Percentiles rank a stretch among this genome's conserved stretches.
Conservation (phyloP, 2,329 filamentous ascomycete genomes). For the Domatiomyces globalis region DNA sequence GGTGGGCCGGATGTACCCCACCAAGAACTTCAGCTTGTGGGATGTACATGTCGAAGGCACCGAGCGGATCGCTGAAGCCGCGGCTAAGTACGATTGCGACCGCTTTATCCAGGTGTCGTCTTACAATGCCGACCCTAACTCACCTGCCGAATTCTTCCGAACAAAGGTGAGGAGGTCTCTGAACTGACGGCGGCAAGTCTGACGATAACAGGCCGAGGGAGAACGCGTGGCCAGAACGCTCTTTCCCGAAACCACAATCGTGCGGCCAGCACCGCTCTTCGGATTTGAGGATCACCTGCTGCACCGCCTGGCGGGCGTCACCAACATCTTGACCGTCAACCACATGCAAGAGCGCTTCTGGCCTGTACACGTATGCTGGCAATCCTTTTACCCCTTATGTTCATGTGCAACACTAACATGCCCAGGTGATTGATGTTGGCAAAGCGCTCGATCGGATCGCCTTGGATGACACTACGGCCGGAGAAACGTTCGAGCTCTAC, state of each 20-base stretch:
- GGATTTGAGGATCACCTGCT: constrained; percentile 90
- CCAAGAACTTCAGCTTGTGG: constrained; percentile 89
- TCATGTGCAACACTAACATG: constrained; percentile 6
- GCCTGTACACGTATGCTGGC: constrained; percentile 63
- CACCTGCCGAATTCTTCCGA: constrained; percentile 73
- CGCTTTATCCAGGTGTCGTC: constrained; percentile 94
- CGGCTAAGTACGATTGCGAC: constrained; percentile 95
- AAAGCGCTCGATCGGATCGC: constrained; percentile 78
- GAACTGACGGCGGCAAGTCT: background rate
- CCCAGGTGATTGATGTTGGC: constrained; percentile 80
- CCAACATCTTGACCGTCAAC: constrained; percentile 79
- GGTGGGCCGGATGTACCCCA: constrained; percentile 85
- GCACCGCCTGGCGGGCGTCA: constrained; percentile 64
- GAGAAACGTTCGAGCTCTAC: constrained; percentile 86
- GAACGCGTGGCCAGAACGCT: constrained; percentile 75
- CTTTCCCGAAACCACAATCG: constrained; percentile 94
- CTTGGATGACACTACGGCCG: constrained; percentile 77
- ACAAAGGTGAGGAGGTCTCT: constrained; percentile 53
- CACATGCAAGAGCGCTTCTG: constrained; percentile 82
- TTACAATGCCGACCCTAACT: constrained; percentile 71
- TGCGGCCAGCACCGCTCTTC: constrained; percentile 84
- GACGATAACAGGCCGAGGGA: constrained; percentile 46
- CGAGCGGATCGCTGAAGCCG: constrained; percentile 82
- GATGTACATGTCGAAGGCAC: constrained; percentile 90
- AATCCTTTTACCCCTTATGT: background rate